Base-by-base conservation (phyloP, 495 filamentous ascomycete species). In the Parathielavia appendiculata region DNA sequence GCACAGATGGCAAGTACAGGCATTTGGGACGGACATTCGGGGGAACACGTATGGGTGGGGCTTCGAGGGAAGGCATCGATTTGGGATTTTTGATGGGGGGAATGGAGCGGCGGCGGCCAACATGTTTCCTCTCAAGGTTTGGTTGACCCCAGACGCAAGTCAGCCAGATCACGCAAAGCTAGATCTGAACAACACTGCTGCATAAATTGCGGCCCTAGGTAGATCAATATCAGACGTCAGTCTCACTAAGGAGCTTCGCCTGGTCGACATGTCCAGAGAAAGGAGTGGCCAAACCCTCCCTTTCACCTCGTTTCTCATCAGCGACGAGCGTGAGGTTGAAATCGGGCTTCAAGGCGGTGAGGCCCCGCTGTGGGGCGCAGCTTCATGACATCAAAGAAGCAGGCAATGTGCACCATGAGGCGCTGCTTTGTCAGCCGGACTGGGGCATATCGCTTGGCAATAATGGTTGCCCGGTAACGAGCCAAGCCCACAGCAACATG, bases 131-230 rank as follows among this genome's bases (percentile, higher is more conserved):
- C 56, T 60, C 40, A n/a, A 19, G 43, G 39, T 52, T 50, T 61
- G 64, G 46, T 57, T 57, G 55, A 40, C 19, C 5, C 51, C 50
- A 45, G 46, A 34, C 52, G 36, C 35, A 61, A 46, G 54, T 66
- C 47, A 56, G 43, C 56, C 56, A 62, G 56, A 45, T 45, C 2
- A 60, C 57, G 57, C 52, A 57, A 30, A 60, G 66, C 57, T 68
- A 68, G 66, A 68, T 63, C 61, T 65, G 66, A 57, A 50, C 51
- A 56, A 61, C 63, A 56, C 47, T 61, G 51, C 65, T 65, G 59
- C 62, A 61, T 55, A 34, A 39, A 52, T 52, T 52, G 59, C 57
- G 59, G 63, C 63, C 44, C 45, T 64, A 64, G 62, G 57, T 64
- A 64, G 62, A 64, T 57, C 58, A 63, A 64, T 58, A 44, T 44